Evolutionary conservation across 331 rosid genomes (phyloP), one percentile per base, ranked within the genome.

Genomic region (Ulmus americana): DNA sequence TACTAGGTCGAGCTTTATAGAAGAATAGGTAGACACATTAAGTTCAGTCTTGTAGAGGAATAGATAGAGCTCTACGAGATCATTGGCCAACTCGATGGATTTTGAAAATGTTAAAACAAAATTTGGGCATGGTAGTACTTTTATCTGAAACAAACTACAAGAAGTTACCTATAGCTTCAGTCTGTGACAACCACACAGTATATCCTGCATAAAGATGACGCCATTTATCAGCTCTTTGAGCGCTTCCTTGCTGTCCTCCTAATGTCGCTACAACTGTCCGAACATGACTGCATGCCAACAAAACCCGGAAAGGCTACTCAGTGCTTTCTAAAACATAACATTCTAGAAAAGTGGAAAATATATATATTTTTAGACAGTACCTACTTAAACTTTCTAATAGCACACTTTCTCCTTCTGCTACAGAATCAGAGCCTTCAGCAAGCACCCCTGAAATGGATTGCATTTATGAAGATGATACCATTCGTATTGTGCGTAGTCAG

Each of bases 351-450:
- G 47, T 22, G 45, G 40, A 65, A 40, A 7, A 61, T 52, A 52
- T 28, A 6, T 54, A 70, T 52, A 40, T 45, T 40, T 28, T 63
- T 65, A 40, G 74, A 64, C 75, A 61, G 59, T 79, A 85, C 97
- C 97, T 85, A 75, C 98, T 87, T 82, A 87, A 76, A 85, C 97
- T 89, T 77, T 92, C 90, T 63, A 92, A 80, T 61, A 89, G 66
- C 55, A 79, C 15, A 51, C 83, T 77, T 83, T 92, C 98, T 67
- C 84, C 95, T 74, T 83, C 75, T 18, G 87, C 88, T 66, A 92
- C 84, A 52, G 95, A 78, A 57, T 87, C 82, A 20, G 81, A 64
- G 41, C 97, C 97, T 75, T 89, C 95, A 59, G 85, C 75, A 63
- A 80, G 89, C 55, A 70, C 73, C 91, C 91, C 97, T 92, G 85